These are phyloP conservation scores for Nakataea oryzae DNA, from an alignment of 2,329 filamentous ascomycete genomes.

Conservation along the genomic window DNA sequence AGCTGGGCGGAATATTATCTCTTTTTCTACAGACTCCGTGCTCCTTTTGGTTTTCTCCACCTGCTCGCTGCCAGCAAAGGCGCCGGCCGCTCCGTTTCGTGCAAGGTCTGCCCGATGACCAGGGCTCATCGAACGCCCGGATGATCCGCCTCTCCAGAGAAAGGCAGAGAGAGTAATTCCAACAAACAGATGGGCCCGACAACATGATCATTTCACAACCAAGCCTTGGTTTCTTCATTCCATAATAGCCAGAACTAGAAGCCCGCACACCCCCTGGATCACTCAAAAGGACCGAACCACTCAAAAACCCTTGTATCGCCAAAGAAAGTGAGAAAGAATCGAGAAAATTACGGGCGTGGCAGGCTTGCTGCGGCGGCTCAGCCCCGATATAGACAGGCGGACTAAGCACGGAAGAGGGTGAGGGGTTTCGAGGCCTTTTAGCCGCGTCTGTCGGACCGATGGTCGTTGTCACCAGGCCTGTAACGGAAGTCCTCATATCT, in stretches of 20 bases:
- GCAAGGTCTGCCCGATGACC: too few species aligned
- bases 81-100: too few species aligned
- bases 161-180: too few species aligned
- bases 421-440: neutral
- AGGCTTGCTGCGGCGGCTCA: neutral
- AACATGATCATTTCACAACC: neutral
- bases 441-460: constrained; percentile 2
- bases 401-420: neutral
- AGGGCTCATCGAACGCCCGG: too few species aligned
- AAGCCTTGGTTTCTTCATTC: neutral
- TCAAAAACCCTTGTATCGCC: too few species aligned
- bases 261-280: too few species aligned
- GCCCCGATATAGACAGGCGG: neutral
- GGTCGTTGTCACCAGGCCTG: constrained; percentile 2
- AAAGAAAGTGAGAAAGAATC: neutral
- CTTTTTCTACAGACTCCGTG: neutral
- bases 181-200: neutral
- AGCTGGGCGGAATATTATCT: neutral
- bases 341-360: neutral
- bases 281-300: neutral
- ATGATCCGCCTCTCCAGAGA: too few species aligned
- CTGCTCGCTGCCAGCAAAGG: too few species aligned
- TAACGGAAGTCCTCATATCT: constrained; percentile 3
- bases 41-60: too few species aligned
- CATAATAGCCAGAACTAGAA: neutral